These are phyloP conservation scores for Acrocalymma vagum DNA, from an alignment of 2,329 filamentous ascomycete genomes.

Conservation along the genomic window DNA sequence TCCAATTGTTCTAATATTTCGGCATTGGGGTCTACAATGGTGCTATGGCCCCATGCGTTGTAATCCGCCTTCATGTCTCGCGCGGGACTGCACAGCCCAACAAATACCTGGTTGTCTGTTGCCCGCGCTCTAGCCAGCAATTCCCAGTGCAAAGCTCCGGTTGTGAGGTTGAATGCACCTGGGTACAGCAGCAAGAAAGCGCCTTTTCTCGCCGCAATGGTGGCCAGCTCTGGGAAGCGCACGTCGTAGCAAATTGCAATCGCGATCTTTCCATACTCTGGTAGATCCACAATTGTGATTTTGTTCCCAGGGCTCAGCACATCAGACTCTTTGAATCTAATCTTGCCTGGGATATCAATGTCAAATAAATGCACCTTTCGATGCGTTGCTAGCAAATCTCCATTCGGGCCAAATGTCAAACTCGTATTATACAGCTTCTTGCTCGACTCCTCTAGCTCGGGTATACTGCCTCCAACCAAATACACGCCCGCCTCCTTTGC, in stretches of 20 bases:
- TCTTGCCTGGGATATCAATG: slow-evolving; percentile 95
- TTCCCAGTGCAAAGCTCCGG: slow-evolving; percentile 90
- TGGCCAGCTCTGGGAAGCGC: slow-evolving; percentile 93
- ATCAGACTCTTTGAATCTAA: slow-evolving; percentile 89
- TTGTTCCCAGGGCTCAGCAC: slow-evolving; percentile 86
- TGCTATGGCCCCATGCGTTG: slow-evolving; percentile 89
- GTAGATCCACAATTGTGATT: slow-evolving; percentile 84
- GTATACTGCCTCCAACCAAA: slow-evolving; percentile 91
- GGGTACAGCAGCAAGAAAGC: slow-evolving; percentile 91
- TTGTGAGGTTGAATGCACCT: slow-evolving; percentile 96
- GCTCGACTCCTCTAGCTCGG: slow-evolving; percentile 71
- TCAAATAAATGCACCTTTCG: slow-evolving; percentile 97
- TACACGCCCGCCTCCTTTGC: slow-evolving; percentile 82
- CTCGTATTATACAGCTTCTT: slow-evolving; percentile 91
- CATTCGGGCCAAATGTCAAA: slow-evolving; percentile 80
- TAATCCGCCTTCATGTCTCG: slow-evolving; percentile 80
- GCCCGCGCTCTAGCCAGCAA: slow-evolving; percentile 83
- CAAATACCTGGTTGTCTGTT: slow-evolving; percentile 93
- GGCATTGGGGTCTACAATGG: slow-evolving; percentile 89
- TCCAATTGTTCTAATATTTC: slow-evolving; percentile 80
- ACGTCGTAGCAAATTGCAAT: slow-evolving; percentile 98
- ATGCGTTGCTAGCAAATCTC: slow-evolving; percentile 84
- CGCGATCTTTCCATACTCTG: slow-evolving; percentile 86
- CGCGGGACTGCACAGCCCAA: slow-evolving; percentile 90
- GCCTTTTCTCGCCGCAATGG: slow-evolving; percentile 84